Evolutionary conservation across 2,329 filamentous ascomycete species (phyloP), one percentile per base, ranked within the genome.

Genomic region (Neofusicoccum ribis): DNA sequence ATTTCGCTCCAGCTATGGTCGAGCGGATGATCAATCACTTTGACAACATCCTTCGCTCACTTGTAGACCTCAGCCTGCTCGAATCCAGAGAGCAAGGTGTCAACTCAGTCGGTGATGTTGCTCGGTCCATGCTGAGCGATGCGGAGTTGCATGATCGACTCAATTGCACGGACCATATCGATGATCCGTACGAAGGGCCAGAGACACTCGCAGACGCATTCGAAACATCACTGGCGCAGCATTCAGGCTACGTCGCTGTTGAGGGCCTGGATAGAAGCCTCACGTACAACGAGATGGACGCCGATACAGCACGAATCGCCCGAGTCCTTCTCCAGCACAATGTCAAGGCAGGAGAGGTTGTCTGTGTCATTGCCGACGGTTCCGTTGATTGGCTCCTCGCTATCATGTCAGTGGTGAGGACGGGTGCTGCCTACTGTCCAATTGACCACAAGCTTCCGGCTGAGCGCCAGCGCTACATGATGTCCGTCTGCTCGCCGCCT

Each of bases 331-430:
- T 59, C 2, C 12, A 41, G 12, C 46, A 60, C 8, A 34, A 34
- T 14, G n/a, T 47, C 20, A 41, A 65, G 36, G 20, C 65, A 2
- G 49, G 49, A 27, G 31, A 62, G 5, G 44, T 63, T 20, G 47
- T 64, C 8, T 54, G 51, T n/a, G 17, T 67, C 20, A 23, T 66
- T 23, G 63, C 64, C 12, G 66, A 67, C 47, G 66, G 66, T 9
- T 66, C 64, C 3, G 17, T 66, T 12, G 20, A 64, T 4, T 67
- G 66, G 66, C 46, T 67, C 2, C 23, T 66, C 41, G 64, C 50
- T 1, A 65, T 66, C 23, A 39, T 67, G 12, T 46, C 66, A 2
- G 47, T 66, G 27, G 37, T 67, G 0, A 49, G 63, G 43, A 47
- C 52, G 1, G 66, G 66, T 7, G 60, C 64, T 1, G 64, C 61